These are phyloP conservation scores for Dryadomyces quercus-mongolicae DNA, from an alignment of 2,329 filamentous ascomycete species.

Conservation along the genomic window DNA sequence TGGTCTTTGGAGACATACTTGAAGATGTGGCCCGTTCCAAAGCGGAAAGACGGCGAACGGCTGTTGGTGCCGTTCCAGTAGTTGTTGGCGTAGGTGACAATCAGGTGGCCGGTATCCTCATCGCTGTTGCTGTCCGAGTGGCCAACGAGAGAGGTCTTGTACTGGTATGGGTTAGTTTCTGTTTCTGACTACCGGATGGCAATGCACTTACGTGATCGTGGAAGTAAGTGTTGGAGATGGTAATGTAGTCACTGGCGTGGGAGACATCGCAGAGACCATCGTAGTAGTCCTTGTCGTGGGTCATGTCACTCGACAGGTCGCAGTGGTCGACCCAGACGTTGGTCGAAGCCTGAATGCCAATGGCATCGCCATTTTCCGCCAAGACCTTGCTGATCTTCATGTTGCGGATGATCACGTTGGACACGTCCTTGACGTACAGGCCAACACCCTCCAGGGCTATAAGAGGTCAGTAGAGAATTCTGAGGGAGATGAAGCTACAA, in stretches of 20 bases:
- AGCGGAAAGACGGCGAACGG: conserved; percentile 50
- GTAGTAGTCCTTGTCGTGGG: conserved; percentile 56
- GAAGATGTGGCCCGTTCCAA: conserved; percentile 50
- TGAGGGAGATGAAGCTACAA: not conserved
- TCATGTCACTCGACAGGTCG: conserved; percentile 47
- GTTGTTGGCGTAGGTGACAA: conserved; percentile 56
- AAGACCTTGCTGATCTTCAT: conserved; percentile 44
- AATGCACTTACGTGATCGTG: conserved; percentile 30
- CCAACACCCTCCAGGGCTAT: conserved; percentile 30
- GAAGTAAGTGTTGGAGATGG: conserved; percentile 28
- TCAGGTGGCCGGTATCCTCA: conserved; percentile 50
- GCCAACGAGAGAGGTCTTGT: conserved; percentile 45
- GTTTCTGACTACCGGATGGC: no score
- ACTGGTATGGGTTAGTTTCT: no score
- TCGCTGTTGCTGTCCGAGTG: conserved; percentile 45
- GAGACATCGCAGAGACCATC: conserved; percentile 54
- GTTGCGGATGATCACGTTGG: conserved; percentile 50
- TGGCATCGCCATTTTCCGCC: conserved; percentile 44
- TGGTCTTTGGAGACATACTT: conserved; percentile 7
- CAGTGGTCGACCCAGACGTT: conserved; percentile 59
- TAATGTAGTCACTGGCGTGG: conserved; percentile 51
- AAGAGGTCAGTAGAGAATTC: not conserved
- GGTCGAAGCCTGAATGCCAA: conserved; percentile 42
- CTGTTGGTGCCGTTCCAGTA: conserved; percentile 53
- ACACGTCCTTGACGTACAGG: conserved; percentile 36